A percentile compares a stretch with the other conserved stretches of the same genome.
Evolutionary conservation across 768 basidiomycete genomes (phyloP).

Genomic region (Trametes meyenii): DNA sequence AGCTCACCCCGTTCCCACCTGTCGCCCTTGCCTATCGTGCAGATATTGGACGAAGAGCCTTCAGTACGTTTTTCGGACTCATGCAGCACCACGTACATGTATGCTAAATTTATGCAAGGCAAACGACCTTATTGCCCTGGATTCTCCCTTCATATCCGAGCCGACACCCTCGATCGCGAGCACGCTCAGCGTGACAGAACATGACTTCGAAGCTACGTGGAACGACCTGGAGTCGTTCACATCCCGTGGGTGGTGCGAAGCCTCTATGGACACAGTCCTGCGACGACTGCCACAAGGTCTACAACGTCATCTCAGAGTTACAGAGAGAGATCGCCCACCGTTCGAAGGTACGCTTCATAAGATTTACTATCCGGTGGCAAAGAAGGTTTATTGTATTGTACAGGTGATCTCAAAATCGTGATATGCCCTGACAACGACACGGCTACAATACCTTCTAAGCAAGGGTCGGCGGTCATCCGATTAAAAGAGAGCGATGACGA

Average conservation of each 20-base stretch:
- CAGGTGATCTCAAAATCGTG: conserved; percentile 71
- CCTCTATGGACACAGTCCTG: conserved; percentile 54
- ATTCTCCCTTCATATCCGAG: conserved; percentile 67
- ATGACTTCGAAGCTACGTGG: conserved; percentile 65
- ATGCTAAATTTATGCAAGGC: conserved; percentile 29
- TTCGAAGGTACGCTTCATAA: conserved; percentile 53
- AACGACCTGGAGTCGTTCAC: conserved; percentile 45
- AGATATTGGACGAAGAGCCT: conserved; percentile 24
- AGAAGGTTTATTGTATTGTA: conserved; percentile 4
- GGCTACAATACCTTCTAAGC: not conserved
- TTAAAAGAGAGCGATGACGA: conserved; percentile 65
- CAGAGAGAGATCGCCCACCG: conserved; percentile 55
- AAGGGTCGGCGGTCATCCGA: conserved; percentile 47
- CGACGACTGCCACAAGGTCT: conserved; percentile 55
- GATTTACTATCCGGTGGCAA: not conserved
- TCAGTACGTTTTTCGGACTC: conserved; percentile 2
- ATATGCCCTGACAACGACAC: conserved; percentile 39
- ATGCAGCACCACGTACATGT: not conserved
- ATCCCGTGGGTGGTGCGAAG: conserved; percentile 71
- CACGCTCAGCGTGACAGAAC: conserved; percentile 22
- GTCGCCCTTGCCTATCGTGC: conserved; percentile 20
- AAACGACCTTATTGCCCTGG: conserved; percentile 71
- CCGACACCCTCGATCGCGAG: conserved; percentile 27
- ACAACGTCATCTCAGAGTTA: conserved; percentile 49
- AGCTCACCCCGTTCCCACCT: conserved; percentile 12